Evolutionary conservation across 2,329 filamentous ascomycete genomes (phyloP).

Genomic region (Daldinia sp.): DNA sequence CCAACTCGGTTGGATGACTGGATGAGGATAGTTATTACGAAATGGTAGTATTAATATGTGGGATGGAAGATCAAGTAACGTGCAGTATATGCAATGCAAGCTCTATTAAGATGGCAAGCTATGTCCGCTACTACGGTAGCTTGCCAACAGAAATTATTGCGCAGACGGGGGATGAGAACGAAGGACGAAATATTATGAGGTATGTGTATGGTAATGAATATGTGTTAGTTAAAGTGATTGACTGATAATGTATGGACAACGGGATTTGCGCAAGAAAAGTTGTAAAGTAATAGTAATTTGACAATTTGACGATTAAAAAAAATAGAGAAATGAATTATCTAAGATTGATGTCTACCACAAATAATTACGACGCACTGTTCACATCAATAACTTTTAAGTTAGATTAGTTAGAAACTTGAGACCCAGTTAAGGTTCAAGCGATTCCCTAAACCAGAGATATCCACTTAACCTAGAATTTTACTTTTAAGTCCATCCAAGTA

Average conservation of each 20-base stretch:
- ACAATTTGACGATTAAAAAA: conserved; percentile 9
- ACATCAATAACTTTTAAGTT: conserved; percentile 20
- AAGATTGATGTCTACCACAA: conserved; percentile 31
- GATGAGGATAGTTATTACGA: conserved; percentile 32
- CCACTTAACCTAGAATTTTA: background rate
- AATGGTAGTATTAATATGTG: conserved; percentile 40
- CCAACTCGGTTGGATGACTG: conserved; percentile 27
- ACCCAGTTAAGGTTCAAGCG: conserved; percentile 14
- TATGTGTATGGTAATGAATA: background rate
- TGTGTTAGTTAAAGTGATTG: background rate
- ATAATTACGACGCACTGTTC: conserved; percentile 30
- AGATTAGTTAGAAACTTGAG: background rate
- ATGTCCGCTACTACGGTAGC: conserved; percentile 21
- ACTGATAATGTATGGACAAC: background rate
- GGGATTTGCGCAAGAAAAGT: background rate
- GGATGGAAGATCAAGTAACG: conserved; percentile 39
- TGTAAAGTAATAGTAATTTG: conserved; percentile 6
- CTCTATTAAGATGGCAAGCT: conserved; percentile 25
- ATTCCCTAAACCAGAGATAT: conserved; percentile 13
- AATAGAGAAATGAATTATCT: conserved; percentile 34
- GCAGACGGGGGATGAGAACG: conserved; percentile 1
- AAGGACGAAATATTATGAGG: conserved; percentile 2
- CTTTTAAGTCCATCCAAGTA: background rate
- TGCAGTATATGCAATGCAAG: conserved; percentile 43
- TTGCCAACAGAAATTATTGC: conserved; percentile 17